Conservation (phyloP, 805 yeast species). For the Sugiyamaella mastotermitis region DNA sequence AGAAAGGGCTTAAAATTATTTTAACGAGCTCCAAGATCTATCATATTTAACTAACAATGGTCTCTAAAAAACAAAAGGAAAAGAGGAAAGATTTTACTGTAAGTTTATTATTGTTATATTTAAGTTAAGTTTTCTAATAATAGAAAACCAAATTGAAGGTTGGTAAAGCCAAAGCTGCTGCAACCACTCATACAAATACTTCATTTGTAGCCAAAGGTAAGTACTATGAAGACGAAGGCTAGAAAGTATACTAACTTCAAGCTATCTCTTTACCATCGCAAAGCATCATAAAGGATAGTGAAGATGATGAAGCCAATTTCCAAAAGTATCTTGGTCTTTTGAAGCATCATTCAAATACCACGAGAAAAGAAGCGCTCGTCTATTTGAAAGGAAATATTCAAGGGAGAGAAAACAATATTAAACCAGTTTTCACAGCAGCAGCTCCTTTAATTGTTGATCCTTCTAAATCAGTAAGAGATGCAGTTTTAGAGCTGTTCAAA, state of each 20-base stretch:
- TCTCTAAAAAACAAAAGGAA: constrained; percentile 47
- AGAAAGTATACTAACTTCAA: too few relatives aligned
- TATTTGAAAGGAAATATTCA: constrained; percentile 48
- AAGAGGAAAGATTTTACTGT: constrained; percentile 65
- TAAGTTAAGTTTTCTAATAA: not conserved
- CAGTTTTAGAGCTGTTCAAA: constrained; percentile 40
- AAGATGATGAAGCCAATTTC: constrained; percentile 14
- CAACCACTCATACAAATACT: constrained; percentile 77
- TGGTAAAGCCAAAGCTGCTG: constrained; percentile 71
- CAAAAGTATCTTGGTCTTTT: constrained; percentile 62
- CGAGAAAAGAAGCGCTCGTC: constrained; percentile 65
- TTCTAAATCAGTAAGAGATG: constrained; percentile 57
- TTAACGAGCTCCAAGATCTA: too few relatives aligned
- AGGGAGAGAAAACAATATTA: constrained; percentile 46
- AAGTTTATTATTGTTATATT: constrained; percentile 14
- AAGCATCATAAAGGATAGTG: constrained; percentile 23
- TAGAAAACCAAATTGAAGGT: constrained; percentile 74
- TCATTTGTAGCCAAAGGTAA: constrained; percentile 78
- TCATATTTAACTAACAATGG: too few relatives aligned
- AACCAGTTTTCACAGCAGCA: constrained; percentile 50
- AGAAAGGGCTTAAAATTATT: too few relatives aligned
- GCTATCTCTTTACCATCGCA: constrained; percentile 43
- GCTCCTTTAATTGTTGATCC: constrained; percentile 64
- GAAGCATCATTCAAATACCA: constrained; percentile 64
- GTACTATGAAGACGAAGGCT: too few relatives aligned